Evolutionary conservation across 371 early-diverging fungal genomes (phyloP), one percentile per base, ranked within the genome.

Genomic region (Mucor ambiguus): DNA sequence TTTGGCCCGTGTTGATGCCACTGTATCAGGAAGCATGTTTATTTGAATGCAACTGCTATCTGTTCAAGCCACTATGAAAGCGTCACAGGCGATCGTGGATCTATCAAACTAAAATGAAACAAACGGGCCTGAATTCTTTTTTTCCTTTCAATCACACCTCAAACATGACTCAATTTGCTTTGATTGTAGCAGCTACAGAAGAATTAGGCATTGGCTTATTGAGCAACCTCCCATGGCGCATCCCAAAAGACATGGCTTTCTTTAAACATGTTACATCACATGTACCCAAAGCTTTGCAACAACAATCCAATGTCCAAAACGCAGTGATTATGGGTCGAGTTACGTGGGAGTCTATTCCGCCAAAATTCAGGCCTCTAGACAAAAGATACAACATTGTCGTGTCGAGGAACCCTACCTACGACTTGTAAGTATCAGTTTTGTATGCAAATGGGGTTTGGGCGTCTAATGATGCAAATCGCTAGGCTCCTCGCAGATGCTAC

Each of bases 301-400:
- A 52, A 18, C 49, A 37, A 37, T 22, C 54, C 7, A 60, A 32
- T 14, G 63, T 52, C 20, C 72, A 77, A 65, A 97, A 97, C 71
- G 92, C 89, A 1, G 91, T 92, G 38, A 89, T 97, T 67, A 93
- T 96, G 93, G 97, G 97, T 22, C 83, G 96, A 54, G 76, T 81
- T 29, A 95, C 95, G 8, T 96, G 95, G 96, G 93, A 93, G 63
- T 91, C 93, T 7, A 91, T 95, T 54, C 97, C 97, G 5, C 63
- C 65, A 18, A 86, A 86, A 63, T 90, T 84, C 61, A 81, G 91
- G 56, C 97, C 97, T 6, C 78, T 98, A 28, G 67, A 72, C 7
- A 70, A 79, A 49, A 83, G 98, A 41, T 76, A 90, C 65, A 97
- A 96, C 73, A 83, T 97, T 59, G 89, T 98, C 4, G 70, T 98